Percentiles rank a stretch among this genome's conserved stretches.
Evolutionary conservation across 108 stramenopile genomes (phyloP).

Genomic region (Discostella stelligeroides): DNA sequence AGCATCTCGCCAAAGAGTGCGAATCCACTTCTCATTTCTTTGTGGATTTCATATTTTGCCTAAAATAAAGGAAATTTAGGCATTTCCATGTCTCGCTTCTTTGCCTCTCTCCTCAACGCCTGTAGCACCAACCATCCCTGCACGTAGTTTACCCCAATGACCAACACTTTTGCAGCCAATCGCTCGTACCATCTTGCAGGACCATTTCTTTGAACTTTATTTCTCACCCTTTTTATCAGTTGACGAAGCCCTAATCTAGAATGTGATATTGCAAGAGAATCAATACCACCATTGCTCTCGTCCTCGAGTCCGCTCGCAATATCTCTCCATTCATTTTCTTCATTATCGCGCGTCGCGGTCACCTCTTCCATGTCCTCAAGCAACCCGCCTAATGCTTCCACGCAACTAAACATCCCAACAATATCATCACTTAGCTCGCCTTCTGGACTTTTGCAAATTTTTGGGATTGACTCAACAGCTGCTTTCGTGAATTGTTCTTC

Average conservation of each 20-base stretch:
- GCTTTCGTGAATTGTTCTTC: slow-evolving; percentile 63
- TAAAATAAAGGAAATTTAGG: slow-evolving; percentile 91
- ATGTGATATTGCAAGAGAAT: slow-evolving; percentile 2
- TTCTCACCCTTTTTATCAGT: slow-evolving; percentile 40
- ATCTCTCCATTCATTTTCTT: slow-evolving; percentile 52
- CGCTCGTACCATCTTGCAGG: slow-evolving; percentile 75
- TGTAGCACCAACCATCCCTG: slow-evolving; percentile 89
- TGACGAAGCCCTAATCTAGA: slow-evolving; percentile 36
- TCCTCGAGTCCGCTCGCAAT: slow-evolving; percentile 33
- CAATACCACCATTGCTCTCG: slow-evolving; percentile 13
- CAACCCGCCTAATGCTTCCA: slow-evolving; percentile 56
- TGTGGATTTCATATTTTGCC: slow-evolving; percentile 3
- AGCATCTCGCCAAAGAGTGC: no score
- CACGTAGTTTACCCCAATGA: slow-evolving; percentile 80
- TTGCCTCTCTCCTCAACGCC: slow-evolving; percentile 69
- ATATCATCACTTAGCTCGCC: slow-evolving; percentile 33
- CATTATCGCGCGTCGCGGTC: slow-evolving; percentile 47
- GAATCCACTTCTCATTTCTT: no score
- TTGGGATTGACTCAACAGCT: slow-evolving; percentile 65
- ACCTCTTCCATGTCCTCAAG: slow-evolving; percentile 76
- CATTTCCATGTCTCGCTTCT: slow-evolving; percentile 71
- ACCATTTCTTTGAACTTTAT: slow-evolving; percentile 29
- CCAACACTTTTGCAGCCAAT: slow-evolving; percentile 64
- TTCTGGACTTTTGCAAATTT: slow-evolving; percentile 32
- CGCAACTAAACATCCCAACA: slow-evolving; percentile 46